Evolutionary conservation across 2,329 filamentous ascomycete genomes (phyloP).

Genomic region (Claviceps sorghi): DNA sequence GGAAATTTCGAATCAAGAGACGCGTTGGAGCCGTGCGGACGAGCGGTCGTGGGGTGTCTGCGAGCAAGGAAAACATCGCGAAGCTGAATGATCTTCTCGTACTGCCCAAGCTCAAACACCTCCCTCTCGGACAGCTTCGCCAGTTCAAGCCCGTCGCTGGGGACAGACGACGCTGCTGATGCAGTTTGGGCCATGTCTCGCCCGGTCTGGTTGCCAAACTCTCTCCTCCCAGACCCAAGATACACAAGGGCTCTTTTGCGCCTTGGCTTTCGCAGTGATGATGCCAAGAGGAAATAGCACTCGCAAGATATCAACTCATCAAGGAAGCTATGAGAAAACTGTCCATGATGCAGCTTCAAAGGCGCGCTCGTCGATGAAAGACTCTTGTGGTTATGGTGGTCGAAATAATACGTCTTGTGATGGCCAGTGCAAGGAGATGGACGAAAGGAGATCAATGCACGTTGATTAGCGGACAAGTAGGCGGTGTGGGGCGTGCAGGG

Average conservation of each 20-base stretch:
- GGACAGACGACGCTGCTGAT: neutral
- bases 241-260: neutral
- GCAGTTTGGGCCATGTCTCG: constrained; percentile 3
- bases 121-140: constrained; percentile 28
- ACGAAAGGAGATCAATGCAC: neutral
- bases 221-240: neutral
- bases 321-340: neutral
- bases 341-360: neutral
- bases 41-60: constrained; percentile 50
- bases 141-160: neutral
- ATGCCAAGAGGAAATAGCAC: neutral
- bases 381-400: neutral
- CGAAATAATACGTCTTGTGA: too few relatives aligned
- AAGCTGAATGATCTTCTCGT: constrained; percentile 67
- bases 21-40: constrained; percentile 27
- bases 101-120: constrained; percentile 48
- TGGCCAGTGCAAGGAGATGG: neutral
- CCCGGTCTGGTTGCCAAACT: neutral
- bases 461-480: constrained; percentile 11
- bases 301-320: neutral
- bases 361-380: neutral
- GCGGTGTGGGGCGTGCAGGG: constrained; percentile 15
- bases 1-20: constrained; percentile 7
- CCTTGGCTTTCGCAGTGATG: neutral
- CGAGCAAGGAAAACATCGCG: constrained; percentile 70